These are phyloP conservation scores for Tephrocybe sp. DNA, from an alignment of 768 basidiomycete species.

Conservation along the genomic window DNA sequence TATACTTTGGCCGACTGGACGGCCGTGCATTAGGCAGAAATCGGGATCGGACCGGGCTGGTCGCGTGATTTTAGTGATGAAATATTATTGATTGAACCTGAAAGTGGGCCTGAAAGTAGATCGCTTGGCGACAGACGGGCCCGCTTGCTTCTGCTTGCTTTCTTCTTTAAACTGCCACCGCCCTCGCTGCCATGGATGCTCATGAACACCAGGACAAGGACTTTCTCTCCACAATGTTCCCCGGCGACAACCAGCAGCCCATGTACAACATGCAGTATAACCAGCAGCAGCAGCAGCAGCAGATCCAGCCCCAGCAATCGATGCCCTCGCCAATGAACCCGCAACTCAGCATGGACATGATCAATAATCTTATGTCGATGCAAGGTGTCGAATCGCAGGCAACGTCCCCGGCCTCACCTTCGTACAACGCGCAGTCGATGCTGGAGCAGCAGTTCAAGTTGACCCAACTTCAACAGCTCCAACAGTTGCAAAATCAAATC, in stretches of 20 bases:
- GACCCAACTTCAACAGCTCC: conserved; percentile 64
- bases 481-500: conserved; percentile 80
- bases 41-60: background rate
- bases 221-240: conserved; percentile 21
- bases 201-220: conserved; percentile 21
- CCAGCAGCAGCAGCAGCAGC: conserved; percentile 10
- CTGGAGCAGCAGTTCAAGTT: conserved; percentile 79
- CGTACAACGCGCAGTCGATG: conserved; percentile 45
- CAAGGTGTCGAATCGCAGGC: conserved; percentile 38
- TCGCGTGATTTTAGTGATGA: conserved; percentile 10
- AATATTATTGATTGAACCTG: conserved; percentile 4
- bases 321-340: conserved; percentile 18
- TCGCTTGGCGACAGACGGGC: background rate
- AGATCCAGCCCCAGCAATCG: conserved; percentile 4
- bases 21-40: too few relatives aligned
- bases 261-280: conserved; percentile 7
- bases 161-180: conserved; percentile 7
- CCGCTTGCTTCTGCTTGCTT: background rate
- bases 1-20: too few relatives aligned
- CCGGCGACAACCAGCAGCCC: conserved; percentile 15
- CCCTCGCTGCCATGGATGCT: conserved; percentile 13
- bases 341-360: conserved; percentile 49
- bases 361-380: conserved; percentile 50
- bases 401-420: conserved; percentile 20
- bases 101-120: conserved; percentile 3